Percentiles rank a stretch among this genome's conserved stretches.
Conservation (phyloP, 768 basidiomycete species). For the Mycena vitilis region DNA sequence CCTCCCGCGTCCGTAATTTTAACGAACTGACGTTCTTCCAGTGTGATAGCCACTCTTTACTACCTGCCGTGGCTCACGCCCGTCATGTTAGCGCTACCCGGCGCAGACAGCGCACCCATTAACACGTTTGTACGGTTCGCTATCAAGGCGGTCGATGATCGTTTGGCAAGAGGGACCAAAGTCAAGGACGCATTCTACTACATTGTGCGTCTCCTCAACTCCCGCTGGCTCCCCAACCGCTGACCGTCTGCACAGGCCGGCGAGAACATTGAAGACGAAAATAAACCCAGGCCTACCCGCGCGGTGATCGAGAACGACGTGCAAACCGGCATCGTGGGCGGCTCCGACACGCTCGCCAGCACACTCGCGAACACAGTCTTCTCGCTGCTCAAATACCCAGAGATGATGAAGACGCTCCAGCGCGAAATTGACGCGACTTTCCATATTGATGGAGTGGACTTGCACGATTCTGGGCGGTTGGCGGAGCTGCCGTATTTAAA, state of each 20-base stretch:
- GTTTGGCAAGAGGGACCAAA: no score
- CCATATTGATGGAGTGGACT: not conserved
- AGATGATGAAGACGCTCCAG: conserved; percentile 9
- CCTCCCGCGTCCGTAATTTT: no score
- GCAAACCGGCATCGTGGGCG: conserved; percentile 20
- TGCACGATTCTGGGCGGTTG: conserved; percentile 4
- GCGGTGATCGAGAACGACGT: conserved; percentile 15
- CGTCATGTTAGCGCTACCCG: no score
- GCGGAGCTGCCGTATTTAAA: conserved; percentile 14
- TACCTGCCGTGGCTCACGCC: no score
- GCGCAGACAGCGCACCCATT: no score
- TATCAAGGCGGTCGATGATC: no score
- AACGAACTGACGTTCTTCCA: no score
- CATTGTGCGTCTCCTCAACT: not conserved
- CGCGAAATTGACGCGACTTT: not conserved
- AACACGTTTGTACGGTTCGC: no score
- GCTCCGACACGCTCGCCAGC: conserved; percentile 18
- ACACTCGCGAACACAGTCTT: conserved; percentile 16
- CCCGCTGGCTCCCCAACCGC: not conserved
- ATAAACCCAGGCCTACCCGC: conserved; percentile 6
- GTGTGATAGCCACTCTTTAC: no score
- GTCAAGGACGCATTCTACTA: not conserved
- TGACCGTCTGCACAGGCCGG: not conserved
- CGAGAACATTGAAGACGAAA: conserved; percentile 15
- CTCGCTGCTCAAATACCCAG: conserved; percentile 10